Evolutionary conservation across 805 yeast genomes (phyloP).

Genomic region (Yarrowia yakushimensis): DNA sequence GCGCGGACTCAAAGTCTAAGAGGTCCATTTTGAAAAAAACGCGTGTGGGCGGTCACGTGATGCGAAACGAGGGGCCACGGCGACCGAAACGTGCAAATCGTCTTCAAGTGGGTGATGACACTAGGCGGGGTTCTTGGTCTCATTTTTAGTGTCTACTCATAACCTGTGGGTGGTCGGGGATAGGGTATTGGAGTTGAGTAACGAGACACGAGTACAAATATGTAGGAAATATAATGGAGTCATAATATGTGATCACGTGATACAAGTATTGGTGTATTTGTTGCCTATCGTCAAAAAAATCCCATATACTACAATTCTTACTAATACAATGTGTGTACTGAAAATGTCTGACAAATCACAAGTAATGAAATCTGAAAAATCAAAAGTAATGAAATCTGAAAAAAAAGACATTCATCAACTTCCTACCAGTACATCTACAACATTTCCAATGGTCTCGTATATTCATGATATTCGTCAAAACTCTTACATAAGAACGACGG

Average conservation of each 20-base stretch:
- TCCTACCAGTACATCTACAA: no score
- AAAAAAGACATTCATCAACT: not conserved
- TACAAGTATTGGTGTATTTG: no score
- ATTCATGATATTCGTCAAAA: not conserved
- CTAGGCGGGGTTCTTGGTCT: not conserved
- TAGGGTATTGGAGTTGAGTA: not conserved
- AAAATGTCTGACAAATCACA: no score
- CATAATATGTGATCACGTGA: no score
- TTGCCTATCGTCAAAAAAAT: no score
- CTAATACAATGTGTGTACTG: no score
- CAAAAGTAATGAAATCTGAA: no score
- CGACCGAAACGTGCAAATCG: not conserved
- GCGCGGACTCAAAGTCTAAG: conserved; percentile 19
- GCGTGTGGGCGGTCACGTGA: not conserved
- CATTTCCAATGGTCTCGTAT: not conserved
- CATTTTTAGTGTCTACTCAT: not conserved
- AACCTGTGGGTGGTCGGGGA: not conserved
- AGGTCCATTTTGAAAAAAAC: conserved; percentile 15
- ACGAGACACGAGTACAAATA: no score
- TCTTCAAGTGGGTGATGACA: no score
- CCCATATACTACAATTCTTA: no score
- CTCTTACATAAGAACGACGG: conserved; percentile 78
- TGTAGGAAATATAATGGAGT: no score
- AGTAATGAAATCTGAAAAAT: no score
- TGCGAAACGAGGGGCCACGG: not conserved